Conservation (phyloP, 345 rosid species). For the Pugionium dolabratum region DNA sequence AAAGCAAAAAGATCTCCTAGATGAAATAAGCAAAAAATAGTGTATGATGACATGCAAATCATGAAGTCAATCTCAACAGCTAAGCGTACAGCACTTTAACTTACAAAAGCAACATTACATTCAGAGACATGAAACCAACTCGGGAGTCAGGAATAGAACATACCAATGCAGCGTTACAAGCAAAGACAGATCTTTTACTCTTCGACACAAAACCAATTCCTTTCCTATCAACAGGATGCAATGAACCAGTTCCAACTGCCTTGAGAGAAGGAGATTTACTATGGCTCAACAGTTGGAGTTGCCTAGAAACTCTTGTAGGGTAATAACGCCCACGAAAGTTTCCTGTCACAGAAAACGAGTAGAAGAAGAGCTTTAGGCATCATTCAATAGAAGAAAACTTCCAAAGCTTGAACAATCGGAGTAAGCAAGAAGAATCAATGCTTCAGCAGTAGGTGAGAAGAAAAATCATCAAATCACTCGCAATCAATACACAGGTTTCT, state of each 20-base stretch:
- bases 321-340: slow-evolving; percentile 13
- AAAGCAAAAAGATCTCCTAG: slow-evolving; percentile 7
- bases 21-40: not conserved
- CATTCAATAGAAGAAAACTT: not conserved
- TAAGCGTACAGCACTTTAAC: not conserved
- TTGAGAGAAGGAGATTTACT: slow-evolving; percentile 9
- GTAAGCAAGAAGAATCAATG: slow-evolving; percentile 5
- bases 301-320: slow-evolving; percentile 30
- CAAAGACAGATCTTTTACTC: slow-evolving; percentile 34
- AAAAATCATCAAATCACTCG: not conserved
- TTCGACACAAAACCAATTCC: slow-evolving; percentile 16
- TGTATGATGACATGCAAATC: not conserved
- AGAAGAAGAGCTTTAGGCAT: slow-evolving; percentile 12
- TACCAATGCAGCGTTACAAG: slow-evolving; percentile 50
- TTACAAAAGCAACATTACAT: slow-evolving; percentile 1
- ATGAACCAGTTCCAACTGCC: slow-evolving; percentile 30
- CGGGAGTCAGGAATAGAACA: slow-evolving; percentile 6
- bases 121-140: slow-evolving; percentile 2
- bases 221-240: slow-evolving; percentile 29
- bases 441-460: not conserved
- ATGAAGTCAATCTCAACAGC: not conserved
- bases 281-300: slow-evolving; percentile 16
- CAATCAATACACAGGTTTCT: not conserved
- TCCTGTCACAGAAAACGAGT: slow-evolving; percentile 15
- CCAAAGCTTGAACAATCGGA: slow-evolving; percentile 2